Evolutionary conservation across 768 basidiomycete genomes (phyloP).

Genomic region (Macrolepiota albuminosa): DNA sequence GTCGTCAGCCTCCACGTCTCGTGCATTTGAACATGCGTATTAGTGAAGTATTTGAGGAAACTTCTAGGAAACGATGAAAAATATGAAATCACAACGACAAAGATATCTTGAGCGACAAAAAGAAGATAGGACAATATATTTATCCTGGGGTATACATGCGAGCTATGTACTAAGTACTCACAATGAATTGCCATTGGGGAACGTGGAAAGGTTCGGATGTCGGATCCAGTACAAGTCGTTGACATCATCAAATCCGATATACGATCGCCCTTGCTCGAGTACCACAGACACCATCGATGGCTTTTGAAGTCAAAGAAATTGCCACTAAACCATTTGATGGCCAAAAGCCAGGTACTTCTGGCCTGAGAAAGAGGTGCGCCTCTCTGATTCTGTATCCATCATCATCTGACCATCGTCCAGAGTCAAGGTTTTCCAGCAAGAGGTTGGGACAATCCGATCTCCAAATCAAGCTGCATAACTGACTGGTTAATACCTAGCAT

Average conservation of each 20-base stretch:
- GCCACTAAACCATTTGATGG: constrained; percentile 85
- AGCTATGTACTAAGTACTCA: too few relatives aligned
- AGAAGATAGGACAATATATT: too few relatives aligned
- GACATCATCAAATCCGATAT: constrained; percentile 12
- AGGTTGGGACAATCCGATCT: constrained; percentile 41
- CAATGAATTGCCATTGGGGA: not conserved
- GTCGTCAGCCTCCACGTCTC: not conserved
- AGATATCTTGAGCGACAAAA: not conserved
- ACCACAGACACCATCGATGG: constrained; percentile 27
- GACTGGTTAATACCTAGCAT: constrained; percentile 48
- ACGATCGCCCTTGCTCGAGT: not conserved
- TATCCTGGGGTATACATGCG: too few relatives aligned
- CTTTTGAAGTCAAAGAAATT: constrained; percentile 58
- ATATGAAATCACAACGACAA: not conserved
- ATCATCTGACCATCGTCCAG: constrained; percentile 32
- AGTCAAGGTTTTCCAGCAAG: constrained; percentile 97
- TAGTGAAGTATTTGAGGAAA: not conserved
- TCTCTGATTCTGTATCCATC: constrained; percentile 5
- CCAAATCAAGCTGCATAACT: constrained; percentile 23
- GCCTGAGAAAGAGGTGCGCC: constrained; percentile 86
- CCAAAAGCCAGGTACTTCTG: constrained; percentile 97
- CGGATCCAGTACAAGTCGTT: not conserved
- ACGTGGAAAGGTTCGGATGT: not conserved
- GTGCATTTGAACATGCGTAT: not conserved
- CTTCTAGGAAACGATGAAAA: not conserved